Conservation (phyloP, 768 basidiomycete species). For the Trichaptum fuscoviolaceum region DNA sequence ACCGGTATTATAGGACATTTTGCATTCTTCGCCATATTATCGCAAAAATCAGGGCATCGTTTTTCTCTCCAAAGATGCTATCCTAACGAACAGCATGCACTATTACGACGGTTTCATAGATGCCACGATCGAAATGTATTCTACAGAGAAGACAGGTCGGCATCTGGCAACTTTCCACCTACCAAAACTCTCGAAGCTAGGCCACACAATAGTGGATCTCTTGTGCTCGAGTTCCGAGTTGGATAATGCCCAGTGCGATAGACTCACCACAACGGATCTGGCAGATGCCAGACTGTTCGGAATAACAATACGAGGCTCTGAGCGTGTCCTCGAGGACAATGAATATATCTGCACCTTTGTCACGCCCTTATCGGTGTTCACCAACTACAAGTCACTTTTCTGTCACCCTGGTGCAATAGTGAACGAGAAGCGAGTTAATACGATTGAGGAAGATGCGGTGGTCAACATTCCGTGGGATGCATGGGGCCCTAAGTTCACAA, state of each 20-base stretch:
- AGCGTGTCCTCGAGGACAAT: not conserved
- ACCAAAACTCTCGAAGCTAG: not conserved
- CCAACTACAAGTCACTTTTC: not conserved
- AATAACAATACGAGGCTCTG: not conserved
- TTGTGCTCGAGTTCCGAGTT: not conserved
- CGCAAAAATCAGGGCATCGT: not conserved
- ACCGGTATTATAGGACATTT: not conserved
- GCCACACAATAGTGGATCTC: not conserved
- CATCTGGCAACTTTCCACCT: not conserved
- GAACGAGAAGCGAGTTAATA: not conserved
- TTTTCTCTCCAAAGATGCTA: not conserved
- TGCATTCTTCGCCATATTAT: not conserved
- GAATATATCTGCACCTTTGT: not conserved
- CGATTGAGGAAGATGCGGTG: not conserved
- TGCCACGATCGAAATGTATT: not conserved
- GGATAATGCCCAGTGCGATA: not conserved
- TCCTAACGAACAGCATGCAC: not conserved
- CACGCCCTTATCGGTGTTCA: not conserved
- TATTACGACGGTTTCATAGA: not conserved
- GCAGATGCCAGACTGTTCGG: not conserved
- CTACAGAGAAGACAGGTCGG: not conserved
- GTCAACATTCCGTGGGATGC: not conserved
- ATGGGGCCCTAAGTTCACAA: not conserved
- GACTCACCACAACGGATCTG: not conserved
- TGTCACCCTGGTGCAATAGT: not conserved